Evolutionary conservation across 208 protist genomes (phyloP).

Genomic region (Acanthamoeba castellanii): DNA sequence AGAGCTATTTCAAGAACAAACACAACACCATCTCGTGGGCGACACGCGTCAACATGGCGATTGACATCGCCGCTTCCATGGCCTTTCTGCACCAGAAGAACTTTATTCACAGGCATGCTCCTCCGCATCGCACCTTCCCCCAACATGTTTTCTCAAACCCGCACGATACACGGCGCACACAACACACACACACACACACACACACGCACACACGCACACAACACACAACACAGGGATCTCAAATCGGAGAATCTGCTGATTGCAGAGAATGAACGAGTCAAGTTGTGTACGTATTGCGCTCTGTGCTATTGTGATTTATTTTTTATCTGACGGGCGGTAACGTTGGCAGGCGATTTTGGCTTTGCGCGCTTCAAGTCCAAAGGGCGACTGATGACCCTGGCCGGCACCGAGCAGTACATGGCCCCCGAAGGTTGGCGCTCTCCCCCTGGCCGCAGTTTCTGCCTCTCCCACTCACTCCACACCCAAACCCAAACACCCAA

Average conservation of each 20-base stretch:
- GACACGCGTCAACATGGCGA: not conserved
- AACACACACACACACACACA: no score
- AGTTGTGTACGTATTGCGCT: not conserved
- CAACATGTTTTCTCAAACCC: not conserved
- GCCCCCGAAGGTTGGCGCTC: not conserved
- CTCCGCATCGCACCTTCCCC: not conserved
- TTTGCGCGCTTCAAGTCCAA: not conserved
- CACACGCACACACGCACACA: no score
- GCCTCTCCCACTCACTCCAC: not conserved
- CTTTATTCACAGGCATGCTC: slow-evolving; percentile 7
- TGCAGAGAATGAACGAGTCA: slow-evolving; percentile 19
- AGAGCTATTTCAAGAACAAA: not conserved
- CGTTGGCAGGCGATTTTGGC: not conserved
- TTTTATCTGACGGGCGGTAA: no score
- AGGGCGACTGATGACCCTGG: slow-evolving; percentile 31
- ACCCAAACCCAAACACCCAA: no score
- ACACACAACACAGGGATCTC: not conserved
- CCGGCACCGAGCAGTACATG: slow-evolving; percentile 53
- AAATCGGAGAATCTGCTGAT: slow-evolving; percentile 49
- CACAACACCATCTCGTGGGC: not conserved
- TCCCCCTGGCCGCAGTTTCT: not conserved
- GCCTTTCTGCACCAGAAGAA: slow-evolving; percentile 62
- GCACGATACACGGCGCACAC: no score
- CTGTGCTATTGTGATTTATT: no score
- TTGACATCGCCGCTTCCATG: not conserved